Percentiles rank a stretch among this genome's conserved stretches.
Evolutionary conservation across 2,329 filamentous ascomycete species (phyloP).

Genomic region (Sclerotinia glacialis): DNA sequence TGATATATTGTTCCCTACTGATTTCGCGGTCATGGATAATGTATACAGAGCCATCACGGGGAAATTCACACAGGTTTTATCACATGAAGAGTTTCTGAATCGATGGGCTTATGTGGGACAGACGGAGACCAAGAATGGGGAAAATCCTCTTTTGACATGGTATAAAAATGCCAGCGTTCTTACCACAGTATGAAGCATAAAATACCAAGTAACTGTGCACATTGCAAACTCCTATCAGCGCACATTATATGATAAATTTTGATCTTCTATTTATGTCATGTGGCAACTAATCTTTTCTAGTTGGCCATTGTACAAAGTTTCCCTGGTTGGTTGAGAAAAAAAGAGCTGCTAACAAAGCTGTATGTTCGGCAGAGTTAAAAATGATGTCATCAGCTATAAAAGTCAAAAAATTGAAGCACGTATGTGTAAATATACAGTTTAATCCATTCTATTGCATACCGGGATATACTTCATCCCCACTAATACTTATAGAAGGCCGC

Average conservation of each 20-base stretch:
- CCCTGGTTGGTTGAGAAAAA: neutral
- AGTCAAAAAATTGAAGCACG: neutral
- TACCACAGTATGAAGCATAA: constrained; percentile 65
- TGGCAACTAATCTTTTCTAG: constrained; percentile 4
- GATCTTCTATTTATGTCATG: neutral
- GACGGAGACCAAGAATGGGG: constrained; percentile 82
- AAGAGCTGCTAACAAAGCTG: neutral
- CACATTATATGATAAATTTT: constrained; percentile 1
- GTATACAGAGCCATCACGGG: constrained; percentile 92
- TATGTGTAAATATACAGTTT: neutral
- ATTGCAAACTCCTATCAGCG: neutral
- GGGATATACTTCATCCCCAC: neutral
- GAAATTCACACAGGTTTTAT: constrained; percentile 78
- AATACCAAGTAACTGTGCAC: constrained; percentile 4
- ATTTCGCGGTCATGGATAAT: constrained; percentile 86
- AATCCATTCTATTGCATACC: neutral
- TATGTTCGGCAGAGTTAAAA: neutral
- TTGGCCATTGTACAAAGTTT: neutral
- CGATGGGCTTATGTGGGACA: constrained; percentile 89
- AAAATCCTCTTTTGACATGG: constrained; percentile 89
- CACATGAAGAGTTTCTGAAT: constrained; percentile 87
- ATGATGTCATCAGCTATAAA: neutral
- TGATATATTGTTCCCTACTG: constrained; percentile 96
- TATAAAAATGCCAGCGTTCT: constrained; percentile 95
- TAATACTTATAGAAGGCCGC: neutral